Conservation (phyloP, 768 basidiomycete species). For the Pulveroboletus ravenelii region DNA sequence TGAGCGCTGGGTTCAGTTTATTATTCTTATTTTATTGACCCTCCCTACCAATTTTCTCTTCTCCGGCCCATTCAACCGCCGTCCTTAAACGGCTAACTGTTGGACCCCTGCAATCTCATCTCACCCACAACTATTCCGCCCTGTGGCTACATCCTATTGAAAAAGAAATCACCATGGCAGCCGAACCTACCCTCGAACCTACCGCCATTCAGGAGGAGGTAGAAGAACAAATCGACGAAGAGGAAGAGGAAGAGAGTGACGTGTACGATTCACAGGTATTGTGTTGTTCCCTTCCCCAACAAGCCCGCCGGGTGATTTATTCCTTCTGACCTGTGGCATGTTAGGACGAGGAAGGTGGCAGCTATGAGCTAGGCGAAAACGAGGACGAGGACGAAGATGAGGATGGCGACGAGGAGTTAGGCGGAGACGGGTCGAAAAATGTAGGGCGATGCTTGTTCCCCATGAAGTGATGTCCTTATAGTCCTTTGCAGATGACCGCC, state of each 20-base stretch:
- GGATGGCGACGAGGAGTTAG: neutral
- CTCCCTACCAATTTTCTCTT: neutral
- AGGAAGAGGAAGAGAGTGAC: constrained; percentile 27
- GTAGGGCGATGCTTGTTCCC: constrained; percentile 9
- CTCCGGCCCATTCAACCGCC: constrained; percentile 12
- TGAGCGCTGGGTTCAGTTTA: neutral
- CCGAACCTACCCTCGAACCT: constrained; percentile 17
- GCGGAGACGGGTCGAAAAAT: neutral
- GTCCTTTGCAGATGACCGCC: constrained; percentile 21
- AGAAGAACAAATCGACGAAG: constrained; percentile 1
- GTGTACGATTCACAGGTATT: constrained; percentile 25
- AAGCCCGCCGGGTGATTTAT: neutral
- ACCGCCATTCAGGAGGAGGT: neutral
- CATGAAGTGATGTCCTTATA: neutral
- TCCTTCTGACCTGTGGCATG: neutral
- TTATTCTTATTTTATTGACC: neutral
- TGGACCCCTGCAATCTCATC: neutral
- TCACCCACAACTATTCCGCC: constrained; percentile 3
- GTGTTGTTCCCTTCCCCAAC: neutral
- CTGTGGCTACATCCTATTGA: neutral
- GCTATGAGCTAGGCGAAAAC: neutral
- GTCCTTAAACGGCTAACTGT: constrained; percentile 4
- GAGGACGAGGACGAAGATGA: constrained; percentile 18
- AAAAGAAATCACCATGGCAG: constrained; percentile 17
- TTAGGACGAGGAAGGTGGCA: constrained; percentile 17